Conservation (phyloP, 164 flowering plant species). For the Warburgia ugandensis region DNA sequence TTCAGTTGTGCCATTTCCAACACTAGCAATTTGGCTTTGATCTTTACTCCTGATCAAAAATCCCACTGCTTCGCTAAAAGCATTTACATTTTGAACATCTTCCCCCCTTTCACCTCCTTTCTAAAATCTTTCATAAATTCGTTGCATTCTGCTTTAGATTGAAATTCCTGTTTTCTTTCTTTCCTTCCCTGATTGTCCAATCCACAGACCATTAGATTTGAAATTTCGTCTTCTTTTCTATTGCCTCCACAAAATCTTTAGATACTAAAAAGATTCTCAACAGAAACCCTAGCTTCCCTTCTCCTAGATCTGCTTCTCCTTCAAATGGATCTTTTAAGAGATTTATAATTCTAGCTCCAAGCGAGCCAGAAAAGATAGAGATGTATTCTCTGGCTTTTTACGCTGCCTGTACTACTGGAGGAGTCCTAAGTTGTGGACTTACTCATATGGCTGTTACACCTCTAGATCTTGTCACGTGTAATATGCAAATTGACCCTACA, state of each 20-base stretch:
- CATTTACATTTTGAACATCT: too few species aligned
- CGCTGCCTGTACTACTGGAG: constrained; percentile 57
- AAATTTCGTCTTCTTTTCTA: constrained; percentile 38
- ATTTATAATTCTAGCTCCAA: constrained; percentile 47
- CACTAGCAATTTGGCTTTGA: too few species aligned
- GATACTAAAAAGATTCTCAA: constrained; percentile 10
- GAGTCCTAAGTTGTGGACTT: constrained; percentile 48
- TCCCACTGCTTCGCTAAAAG: too few species aligned
- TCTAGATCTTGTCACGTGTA: constrained; percentile 73
- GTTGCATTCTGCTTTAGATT: too few species aligned
- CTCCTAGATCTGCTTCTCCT: not conserved
- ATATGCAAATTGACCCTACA: constrained; percentile 84
- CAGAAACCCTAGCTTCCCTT: constrained; percentile 2
- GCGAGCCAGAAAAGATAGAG: constrained; percentile 43
- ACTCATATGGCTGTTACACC: constrained; percentile 73
- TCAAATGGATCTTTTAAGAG: constrained; percentile 12
- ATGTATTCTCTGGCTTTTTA: constrained; percentile 63
- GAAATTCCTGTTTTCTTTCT: too few species aligned
- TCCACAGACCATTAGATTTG: too few species aligned
- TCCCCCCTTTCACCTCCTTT: too few species aligned
- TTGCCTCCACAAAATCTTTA: constrained; percentile 12
- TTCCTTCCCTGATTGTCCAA: too few species aligned
- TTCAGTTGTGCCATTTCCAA: too few species aligned
- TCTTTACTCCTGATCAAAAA: too few species aligned
- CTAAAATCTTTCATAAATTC: too few species aligned